These are phyloP conservation scores for Coccomyxa sp. DNA, from an alignment of 139 green algal species.

Conservation along the genomic window DNA sequence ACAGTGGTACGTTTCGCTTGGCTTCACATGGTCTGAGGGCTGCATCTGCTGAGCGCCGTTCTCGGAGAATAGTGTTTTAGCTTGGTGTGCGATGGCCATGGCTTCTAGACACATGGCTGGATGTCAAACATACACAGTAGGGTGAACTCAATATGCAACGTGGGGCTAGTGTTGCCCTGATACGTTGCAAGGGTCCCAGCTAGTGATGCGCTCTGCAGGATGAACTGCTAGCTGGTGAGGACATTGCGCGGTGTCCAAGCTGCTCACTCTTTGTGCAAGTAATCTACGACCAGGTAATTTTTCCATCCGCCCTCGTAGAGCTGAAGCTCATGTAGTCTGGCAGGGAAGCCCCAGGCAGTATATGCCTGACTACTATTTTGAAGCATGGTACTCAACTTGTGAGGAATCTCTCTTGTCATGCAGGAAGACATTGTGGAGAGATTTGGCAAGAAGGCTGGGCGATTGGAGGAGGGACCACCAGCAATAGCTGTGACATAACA, in stretches of 20 bases:
- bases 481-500: no score
- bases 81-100: not conserved
- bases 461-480: no score
- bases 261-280: constrained; percentile 94
- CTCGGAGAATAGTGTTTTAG: not conserved
- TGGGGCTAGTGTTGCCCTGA: not conserved
- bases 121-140: not conserved
- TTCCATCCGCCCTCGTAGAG: no score
- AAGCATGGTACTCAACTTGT: no score
- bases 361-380: no score
- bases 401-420: no score
- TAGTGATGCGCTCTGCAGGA: constrained; percentile 42
- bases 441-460: no score
- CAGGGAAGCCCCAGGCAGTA: no score
- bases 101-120: not conserved
- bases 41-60: not conserved
- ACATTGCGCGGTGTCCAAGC: constrained; percentile 92
- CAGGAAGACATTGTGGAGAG: no score
- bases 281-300: constrained; percentile 80
- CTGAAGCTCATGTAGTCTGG: no score
- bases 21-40: not conserved
- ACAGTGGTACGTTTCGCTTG: constrained; percentile 47
- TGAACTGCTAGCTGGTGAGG: constrained; percentile 80
- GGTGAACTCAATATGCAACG: not conserved
- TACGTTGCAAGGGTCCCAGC: not conserved